Percentiles rank a stretch among this genome's conserved stretches.
Conservation (phyloP, 202 grass and related monocot species). For the Saccharum hybrid region DNA sequence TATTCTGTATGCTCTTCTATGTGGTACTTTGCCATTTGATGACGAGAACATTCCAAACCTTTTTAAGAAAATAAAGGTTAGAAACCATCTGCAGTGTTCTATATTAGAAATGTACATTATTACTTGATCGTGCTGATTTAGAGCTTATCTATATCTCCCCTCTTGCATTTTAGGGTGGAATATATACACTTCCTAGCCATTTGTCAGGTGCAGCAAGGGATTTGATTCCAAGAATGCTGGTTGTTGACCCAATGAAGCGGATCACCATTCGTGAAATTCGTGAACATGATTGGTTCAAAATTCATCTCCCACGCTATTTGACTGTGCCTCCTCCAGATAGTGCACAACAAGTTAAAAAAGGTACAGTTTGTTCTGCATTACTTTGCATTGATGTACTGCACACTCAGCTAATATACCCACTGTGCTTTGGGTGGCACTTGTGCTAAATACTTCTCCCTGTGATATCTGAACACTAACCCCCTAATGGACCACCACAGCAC, state of each 20-base stretch:
- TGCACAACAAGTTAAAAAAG: slow-evolving; percentile 92
- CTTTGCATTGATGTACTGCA: not conserved
- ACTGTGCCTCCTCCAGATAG: slow-evolving; percentile 89
- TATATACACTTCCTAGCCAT: slow-evolving; percentile 97
- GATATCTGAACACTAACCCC: not conserved
- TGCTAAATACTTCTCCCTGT: not conserved
- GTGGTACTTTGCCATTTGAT: slow-evolving; percentile 96
- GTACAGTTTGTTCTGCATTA: slow-evolving; percentile 35
- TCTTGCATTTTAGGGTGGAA: slow-evolving; percentile 63
- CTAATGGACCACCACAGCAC: not conserved
- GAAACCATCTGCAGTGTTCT: slow-evolving; percentile 10
- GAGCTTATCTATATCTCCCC: not conserved
- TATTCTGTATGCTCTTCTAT: slow-evolving; percentile 96
- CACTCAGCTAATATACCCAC: not conserved
- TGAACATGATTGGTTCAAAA: slow-evolving; percentile 86
- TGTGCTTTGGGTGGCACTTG: not conserved
- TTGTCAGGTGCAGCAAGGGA: slow-evolving; percentile 80
- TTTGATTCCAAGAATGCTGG: slow-evolving; percentile 93
- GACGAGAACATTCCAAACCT: slow-evolving; percentile 97
- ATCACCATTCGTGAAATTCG: slow-evolving; percentile 92
- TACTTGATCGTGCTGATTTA: slow-evolving; percentile 22
- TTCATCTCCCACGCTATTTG: slow-evolving; percentile 82
- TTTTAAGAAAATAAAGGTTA: slow-evolving; percentile 99
- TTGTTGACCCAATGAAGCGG: slow-evolving; percentile 97
- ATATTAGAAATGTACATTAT: not conserved